Conservation (phyloP, 176 grass and related monocot genomes). For the Luzula sylvatica region DNA sequence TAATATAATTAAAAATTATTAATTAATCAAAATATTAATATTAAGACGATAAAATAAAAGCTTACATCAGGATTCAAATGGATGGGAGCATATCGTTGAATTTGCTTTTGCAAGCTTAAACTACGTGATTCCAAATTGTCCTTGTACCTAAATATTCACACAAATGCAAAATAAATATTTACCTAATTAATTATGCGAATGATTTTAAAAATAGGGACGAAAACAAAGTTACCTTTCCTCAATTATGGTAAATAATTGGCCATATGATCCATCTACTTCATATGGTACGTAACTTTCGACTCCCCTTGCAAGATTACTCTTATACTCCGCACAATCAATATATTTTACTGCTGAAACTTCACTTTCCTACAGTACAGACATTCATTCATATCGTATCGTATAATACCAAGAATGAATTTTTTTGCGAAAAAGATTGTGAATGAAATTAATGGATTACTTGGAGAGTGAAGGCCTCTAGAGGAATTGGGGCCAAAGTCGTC, state of each 20-base stretch:
- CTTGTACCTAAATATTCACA: slow-evolving; percentile 50
- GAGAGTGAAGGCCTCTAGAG: slow-evolving; percentile 64
- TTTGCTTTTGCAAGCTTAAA: slow-evolving; percentile 76
- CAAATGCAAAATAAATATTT: slow-evolving; percentile 19
- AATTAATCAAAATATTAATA: no score
- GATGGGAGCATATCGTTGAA: slow-evolving; percentile 61
- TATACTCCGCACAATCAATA: slow-evolving; percentile 55
- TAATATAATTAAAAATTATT: neutral
- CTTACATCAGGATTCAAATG: slow-evolving; percentile 66
- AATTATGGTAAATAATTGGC: slow-evolving; percentile 66
- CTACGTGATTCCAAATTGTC: slow-evolving; percentile 48
- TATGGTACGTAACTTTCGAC: slow-evolving; percentile 75
- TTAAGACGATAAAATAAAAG: slow-evolving; percentile 11
- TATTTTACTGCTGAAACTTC: slow-evolving; percentile 74
- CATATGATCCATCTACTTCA: slow-evolving; percentile 64
- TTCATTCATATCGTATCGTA: no score
- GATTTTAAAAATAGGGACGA: no score
- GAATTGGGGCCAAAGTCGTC: slow-evolving; percentile 75
- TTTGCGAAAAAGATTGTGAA: slow-evolving; percentile 8
- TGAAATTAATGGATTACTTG: slow-evolving; percentile 35
- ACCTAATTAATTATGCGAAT: slow-evolving; percentile 26
- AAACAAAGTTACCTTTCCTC: slow-evolving; percentile 56
- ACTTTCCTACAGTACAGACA: slow-evolving; percentile 34
- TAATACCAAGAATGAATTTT: neutral
- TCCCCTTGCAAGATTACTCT: slow-evolving; percentile 50